phyloP scores from a whole-genome alignment of 352 stramenopile genomes.

The Halophytophthora polymorphica region DNA sequence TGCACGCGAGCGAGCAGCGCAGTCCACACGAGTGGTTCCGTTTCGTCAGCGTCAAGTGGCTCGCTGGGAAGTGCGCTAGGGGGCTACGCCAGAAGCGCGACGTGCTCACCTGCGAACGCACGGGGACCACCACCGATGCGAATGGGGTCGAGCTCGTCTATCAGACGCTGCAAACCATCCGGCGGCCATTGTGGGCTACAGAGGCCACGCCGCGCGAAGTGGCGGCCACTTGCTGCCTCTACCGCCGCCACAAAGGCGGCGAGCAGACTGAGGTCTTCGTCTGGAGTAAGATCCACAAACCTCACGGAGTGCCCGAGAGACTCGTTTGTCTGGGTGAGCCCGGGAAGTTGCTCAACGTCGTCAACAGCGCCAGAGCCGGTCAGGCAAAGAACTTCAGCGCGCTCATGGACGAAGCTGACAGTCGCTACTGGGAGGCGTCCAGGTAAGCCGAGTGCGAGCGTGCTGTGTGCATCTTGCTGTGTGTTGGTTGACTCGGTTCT shows the following conservation, averaged over 20 bases:
- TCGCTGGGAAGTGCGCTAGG: constrained; percentile 25
- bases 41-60: constrained; percentile 53
- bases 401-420: constrained; percentile 27
- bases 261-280: constrained; percentile 39
- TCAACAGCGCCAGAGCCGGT: constrained; percentile 13
- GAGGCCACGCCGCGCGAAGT: constrained; percentile 27
- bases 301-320: constrained; percentile 21
- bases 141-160: constrained; percentile 37
- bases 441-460: constrained; percentile 19
- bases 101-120: constrained; percentile 40
- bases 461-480: constrained; percentile 12
- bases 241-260: constrained; percentile 14
- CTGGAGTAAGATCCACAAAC: constrained; percentile 31
- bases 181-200: constrained; percentile 33
- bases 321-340: constrained; percentile 31
- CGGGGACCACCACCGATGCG: constrained; percentile 26
- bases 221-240: constrained; percentile 37
- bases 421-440: constrained; percentile 21
- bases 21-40: constrained; percentile 27
- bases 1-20: constrained; percentile 28
- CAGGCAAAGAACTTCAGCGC: constrained; percentile 29
- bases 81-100: constrained; percentile 30
- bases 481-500: constrained; percentile 2
- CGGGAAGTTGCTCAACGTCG: constrained; percentile 31
- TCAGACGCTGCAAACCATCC: constrained; percentile 43